These are phyloP conservation scores for Malassezia globosa DNA, from an alignment of 1,284 basidiomycete species.

Conservation along the genomic window DNA sequence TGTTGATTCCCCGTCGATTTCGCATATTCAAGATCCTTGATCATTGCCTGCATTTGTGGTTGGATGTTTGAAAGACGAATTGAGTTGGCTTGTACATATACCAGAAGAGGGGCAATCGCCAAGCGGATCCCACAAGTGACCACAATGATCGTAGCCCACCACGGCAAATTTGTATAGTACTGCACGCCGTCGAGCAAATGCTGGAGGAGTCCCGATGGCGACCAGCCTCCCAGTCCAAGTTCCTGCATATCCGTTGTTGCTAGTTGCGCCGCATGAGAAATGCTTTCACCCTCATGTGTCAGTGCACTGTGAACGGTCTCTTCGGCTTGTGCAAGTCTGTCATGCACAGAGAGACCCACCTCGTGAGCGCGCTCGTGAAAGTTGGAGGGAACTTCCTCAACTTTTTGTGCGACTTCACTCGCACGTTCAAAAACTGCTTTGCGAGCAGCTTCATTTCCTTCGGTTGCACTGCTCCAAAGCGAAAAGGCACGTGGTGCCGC, in stretches of 20 bases:
- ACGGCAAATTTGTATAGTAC: constrained; percentile 55
- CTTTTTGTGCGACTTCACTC: neutral
- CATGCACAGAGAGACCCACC: constrained; percentile 6
- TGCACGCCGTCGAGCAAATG: constrained; percentile 62
- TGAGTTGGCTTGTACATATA: constrained; percentile 59
- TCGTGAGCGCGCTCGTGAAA: neutral
- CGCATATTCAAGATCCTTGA: constrained; percentile 52
- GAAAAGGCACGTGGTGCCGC: constrained; percentile 5
- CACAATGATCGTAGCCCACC: constrained; percentile 55
- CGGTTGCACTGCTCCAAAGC: neutral
- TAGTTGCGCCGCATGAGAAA: constrained; percentile 4
- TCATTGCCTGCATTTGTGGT: constrained; percentile 55
- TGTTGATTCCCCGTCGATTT: constrained; percentile 53
- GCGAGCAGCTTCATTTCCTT: constrained; percentile 11
- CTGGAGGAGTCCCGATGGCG: constrained; percentile 53
- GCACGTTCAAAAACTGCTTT: neutral
- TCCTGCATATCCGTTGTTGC: constrained; percentile 56
- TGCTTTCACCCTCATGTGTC: neutral
- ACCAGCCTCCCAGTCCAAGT: constrained; percentile 59
- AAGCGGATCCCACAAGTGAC: constrained; percentile 62
- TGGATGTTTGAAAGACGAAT: constrained; percentile 60
- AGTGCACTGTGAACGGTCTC: neutral
- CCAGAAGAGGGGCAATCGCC: constrained; percentile 60
- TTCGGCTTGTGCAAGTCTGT: constrained; percentile 6
- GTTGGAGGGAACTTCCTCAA: neutral